Evolutionary conservation across 805 yeast species (phyloP), one percentile per base, ranked within the genome.

Genomic region (Brettanomyces bruxellensis): DNA sequence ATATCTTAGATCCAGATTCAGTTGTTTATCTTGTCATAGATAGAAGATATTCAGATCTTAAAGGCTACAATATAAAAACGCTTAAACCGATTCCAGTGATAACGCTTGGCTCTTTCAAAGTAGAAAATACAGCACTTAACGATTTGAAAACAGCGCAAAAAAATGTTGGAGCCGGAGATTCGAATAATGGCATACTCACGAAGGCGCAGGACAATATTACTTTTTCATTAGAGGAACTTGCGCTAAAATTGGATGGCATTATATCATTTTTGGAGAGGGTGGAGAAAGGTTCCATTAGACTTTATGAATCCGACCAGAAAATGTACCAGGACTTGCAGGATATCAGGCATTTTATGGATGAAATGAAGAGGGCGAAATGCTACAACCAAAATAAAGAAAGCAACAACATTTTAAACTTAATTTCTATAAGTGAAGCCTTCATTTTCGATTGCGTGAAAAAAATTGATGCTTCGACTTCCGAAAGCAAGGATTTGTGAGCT

Each of bases 211-310:
- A 37, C 37, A 24, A 30, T 22, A 37, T 37, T 14, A 13, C 28
- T 11, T 13, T 23, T 8, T 37, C 38, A 8, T 22, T 51, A 5
- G 36, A 32, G 11, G 39, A 43, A 18, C 34, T 53, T n/a, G 23
- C 32, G 4, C n/a, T 14, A 12, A 45, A 51, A 22, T 34, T 49
- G 9, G 32, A 44, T 11, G 25, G 25, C n/a, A 25, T 56, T 3
- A 41, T 55, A 13, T 30, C 40, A 5, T 57, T 49, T 40, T 38
- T 57, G 35, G 40, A 45, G 22, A 28, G 40, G 1, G 43, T 55
- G 18, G 32, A 52, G 25, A 28, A 6, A 2, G 51, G 50, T 3
- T 34, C 41, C 13, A 38, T 45, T 9, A 11, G 25, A 3, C 11
- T 51, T 7, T 41, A 44, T 18, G 40, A 34, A 6, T 22, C 35